phyloP scores from a whole-genome alignment of 129 eudicot genomes.

The Calendula officinalis region DNA sequence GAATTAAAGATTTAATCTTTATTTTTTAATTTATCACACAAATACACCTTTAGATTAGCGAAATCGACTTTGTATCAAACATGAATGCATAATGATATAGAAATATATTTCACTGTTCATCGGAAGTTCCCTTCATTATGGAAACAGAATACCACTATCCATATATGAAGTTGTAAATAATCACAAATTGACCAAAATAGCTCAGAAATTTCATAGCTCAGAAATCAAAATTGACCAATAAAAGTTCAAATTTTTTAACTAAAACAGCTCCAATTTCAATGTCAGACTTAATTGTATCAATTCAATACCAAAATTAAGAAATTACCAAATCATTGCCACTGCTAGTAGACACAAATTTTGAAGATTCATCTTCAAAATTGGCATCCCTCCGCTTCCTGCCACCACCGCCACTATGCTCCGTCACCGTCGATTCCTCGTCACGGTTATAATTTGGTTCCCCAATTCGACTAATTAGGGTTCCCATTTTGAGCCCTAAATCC shows the following conservation, averaged over 20 bases:
- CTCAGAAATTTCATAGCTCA: not conserved
- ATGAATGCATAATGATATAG: not conserved
- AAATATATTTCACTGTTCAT: conserved; percentile 1
- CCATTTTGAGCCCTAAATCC: conserved; percentile 52
- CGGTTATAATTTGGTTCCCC: conserved; percentile 28
- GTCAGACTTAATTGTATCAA: not conserved
- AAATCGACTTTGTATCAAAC: not conserved
- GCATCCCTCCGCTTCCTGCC: conserved; percentile 46
- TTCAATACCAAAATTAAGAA: not conserved
- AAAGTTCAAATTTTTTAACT: not conserved
- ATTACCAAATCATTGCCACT: conserved; percentile 61
- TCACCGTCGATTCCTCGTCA: conserved; percentile 69
- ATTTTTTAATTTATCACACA: conserved; percentile 6
- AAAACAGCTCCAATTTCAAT: conserved; percentile 4
- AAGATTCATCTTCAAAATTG: conserved; percentile 50
- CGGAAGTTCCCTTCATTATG: not conserved
- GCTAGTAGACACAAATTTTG: conserved; percentile 57
- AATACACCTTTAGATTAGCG: not conserved
- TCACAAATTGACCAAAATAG: not conserved
- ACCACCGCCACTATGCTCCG: conserved; percentile 48
- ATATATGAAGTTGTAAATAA: not conserved
- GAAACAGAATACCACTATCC: not conserved
- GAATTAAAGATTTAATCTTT: not conserved
- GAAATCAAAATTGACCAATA: conserved; percentile 6
- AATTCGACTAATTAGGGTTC: conserved; percentile 27